A percentile compares a stretch with the other conserved stretches of the same genome.
Evolutionary conservation across 1,284 basidiomycete species (phyloP).

Genomic region (Apiotrichum laibachii): DNA sequence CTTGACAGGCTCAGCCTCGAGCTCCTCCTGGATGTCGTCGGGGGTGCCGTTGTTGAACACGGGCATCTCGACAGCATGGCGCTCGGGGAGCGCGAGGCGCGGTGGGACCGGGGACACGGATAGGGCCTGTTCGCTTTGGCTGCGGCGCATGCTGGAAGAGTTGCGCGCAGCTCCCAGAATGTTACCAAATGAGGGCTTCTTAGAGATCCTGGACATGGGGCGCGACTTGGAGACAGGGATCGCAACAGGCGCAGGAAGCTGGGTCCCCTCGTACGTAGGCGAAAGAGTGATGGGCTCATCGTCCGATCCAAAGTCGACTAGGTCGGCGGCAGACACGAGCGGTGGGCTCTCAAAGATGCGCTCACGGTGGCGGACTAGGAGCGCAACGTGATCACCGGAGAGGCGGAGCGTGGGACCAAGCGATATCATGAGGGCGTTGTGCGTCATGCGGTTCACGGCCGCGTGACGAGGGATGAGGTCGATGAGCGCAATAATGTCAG

Average conservation of each 20-base stretch:
- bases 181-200: constrained; percentile 30
- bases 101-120: constrained; percentile 28
- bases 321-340: constrained; percentile 24
- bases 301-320: constrained; percentile 43
- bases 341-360: constrained; percentile 38
- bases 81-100: constrained; percentile 28
- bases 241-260: constrained; percentile 4
- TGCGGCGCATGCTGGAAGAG: constrained; percentile 14
- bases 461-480: constrained; percentile 42
- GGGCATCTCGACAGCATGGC: constrained; percentile 1
- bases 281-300: constrained; percentile 24
- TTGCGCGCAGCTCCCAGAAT: constrained; percentile 16
- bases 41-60: not conserved
- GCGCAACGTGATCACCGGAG: constrained; percentile 34
- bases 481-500: constrained; percentile 46
- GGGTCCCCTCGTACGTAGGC: constrained; percentile 12
- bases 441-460: constrained; percentile 45
- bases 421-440: constrained; percentile 44
- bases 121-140: constrained; percentile 27
- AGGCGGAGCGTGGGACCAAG: constrained; percentile 47
- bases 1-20: constrained; percentile 6
- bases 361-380: constrained; percentile 34
- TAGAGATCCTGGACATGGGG: constrained; percentile 25
- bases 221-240: constrained; percentile 17
- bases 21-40: constrained; percentile 14